phyloP scores from a whole-genome alignment of 192 early-diverging fungal genomes.

The Coemansia sp. region DNA sequence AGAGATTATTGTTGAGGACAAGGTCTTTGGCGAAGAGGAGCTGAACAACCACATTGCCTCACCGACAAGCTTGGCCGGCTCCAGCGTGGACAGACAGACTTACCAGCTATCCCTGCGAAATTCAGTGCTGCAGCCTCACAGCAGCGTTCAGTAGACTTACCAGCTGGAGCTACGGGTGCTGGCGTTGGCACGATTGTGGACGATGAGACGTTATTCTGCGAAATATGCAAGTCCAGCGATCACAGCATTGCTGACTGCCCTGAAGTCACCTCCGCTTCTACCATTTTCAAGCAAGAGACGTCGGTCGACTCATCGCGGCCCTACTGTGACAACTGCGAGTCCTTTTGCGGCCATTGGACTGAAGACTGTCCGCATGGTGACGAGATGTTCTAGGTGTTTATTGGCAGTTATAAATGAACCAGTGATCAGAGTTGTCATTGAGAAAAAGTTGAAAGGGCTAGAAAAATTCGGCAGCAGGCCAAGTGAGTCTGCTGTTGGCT shows the following conservation, averaged over 20 bases:
- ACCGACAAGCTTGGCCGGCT: constrained; percentile 53
- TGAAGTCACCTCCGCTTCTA: too few species aligned
- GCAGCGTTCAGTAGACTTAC: too few species aligned
- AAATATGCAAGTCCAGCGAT: too few species aligned
- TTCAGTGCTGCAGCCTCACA: not conserved
- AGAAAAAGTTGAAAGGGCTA: not conserved
- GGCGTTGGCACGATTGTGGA: too few species aligned
- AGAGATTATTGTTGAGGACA: constrained; percentile 71
- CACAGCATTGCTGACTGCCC: too few species aligned
- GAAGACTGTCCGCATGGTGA: constrained; percentile 55
- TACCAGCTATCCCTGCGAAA: not conserved
- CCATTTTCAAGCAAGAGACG: too few species aligned
- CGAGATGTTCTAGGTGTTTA: constrained; percentile 59
- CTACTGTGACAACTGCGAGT: too few species aligned
- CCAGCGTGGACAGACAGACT: not conserved
- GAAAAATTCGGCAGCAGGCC: not conserved
- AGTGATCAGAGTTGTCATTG: not conserved
- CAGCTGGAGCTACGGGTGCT: too few species aligned
- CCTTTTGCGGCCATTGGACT: too few species aligned
- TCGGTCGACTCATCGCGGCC: too few species aligned
- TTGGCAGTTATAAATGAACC: too few species aligned
- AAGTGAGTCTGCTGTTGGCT: not conserved
- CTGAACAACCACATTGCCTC: constrained; percentile 63
- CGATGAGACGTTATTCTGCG: too few species aligned
- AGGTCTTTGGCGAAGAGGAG: constrained; percentile 71